phyloP scores from a whole-genome alignment of 371 early-diverging fungal species.

The Rhizomucor pusillus region DNA sequence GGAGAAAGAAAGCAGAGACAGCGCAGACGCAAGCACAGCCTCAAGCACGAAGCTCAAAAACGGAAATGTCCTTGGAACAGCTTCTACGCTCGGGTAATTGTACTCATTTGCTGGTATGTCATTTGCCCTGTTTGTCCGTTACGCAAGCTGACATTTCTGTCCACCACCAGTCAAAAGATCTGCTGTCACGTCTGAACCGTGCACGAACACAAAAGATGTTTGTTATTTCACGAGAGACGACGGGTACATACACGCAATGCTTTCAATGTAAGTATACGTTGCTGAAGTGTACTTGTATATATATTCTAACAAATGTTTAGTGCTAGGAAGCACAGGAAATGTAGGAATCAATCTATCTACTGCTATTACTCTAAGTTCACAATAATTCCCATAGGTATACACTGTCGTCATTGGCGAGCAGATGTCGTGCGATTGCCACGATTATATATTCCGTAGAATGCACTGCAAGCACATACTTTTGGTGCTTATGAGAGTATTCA shows the following conservation, averaged over 20 bases:
- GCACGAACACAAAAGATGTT: conserved; percentile 29
- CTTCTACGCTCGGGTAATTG: no score
- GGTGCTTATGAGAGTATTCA: conserved; percentile 30
- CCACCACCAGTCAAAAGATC: no score
- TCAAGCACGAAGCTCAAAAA: no score
- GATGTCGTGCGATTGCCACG: conserved; percentile 26
- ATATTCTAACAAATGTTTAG: background rate
- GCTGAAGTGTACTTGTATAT: background rate
- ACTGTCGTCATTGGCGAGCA: conserved; percentile 15
- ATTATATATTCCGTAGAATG: conserved; percentile 7
- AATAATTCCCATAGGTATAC: conserved; percentile 18
- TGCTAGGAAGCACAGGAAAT: conserved; percentile 36
- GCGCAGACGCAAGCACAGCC: no score
- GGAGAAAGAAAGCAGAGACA: no score
- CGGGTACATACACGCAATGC: conserved; percentile 4
- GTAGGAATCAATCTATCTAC: conserved; percentile 16
- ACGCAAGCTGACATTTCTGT: no score
- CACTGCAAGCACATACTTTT: conserved; percentile 39
- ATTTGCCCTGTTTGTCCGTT: no score
- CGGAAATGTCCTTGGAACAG: no score
- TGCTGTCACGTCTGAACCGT: conserved; percentile 15
- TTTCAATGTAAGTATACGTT: conserved; percentile 16
- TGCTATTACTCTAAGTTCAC: background rate
- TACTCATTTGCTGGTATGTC: no score
- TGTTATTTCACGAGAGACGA: conserved; percentile 17